These are phyloP conservation scores for Tylopilus subfusipes DNA, from an alignment of 768 basidiomycete species.

Conservation along the genomic window DNA sequence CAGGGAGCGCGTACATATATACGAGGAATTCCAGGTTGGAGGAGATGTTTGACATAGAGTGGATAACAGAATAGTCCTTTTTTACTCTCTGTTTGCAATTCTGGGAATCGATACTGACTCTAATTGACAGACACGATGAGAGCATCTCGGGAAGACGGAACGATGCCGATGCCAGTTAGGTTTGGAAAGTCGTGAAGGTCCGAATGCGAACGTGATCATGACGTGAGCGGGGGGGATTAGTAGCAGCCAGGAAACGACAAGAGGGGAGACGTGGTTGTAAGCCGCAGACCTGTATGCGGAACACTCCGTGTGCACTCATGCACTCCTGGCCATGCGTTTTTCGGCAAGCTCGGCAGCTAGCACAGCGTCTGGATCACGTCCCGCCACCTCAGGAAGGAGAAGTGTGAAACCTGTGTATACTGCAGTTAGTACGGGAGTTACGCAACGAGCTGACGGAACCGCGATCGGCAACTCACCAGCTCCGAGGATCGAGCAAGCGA, in stretches of 20 bases:
- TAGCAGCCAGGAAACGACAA: not conserved
- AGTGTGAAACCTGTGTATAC: conserved; percentile 35
- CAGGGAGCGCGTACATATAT: no score
- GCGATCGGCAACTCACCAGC: conserved; percentile 33
- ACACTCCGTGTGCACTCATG: not conserved
- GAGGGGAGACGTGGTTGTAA: not conserved
- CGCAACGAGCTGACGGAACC: not conserved
- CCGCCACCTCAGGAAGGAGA: conserved; percentile 49
- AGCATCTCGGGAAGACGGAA: not conserved
- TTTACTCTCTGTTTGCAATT: not conserved
- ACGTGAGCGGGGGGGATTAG: not conserved
- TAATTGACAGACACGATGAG: not conserved
- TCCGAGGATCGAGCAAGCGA: conserved; percentile 59
- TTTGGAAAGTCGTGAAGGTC: not conserved
- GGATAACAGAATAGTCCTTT: not conserved
- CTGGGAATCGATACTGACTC: not conserved
- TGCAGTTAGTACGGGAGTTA: not conserved
- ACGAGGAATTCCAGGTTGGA: no score
- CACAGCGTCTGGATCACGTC: conserved; percentile 48
- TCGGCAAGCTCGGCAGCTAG: conserved; percentile 38
- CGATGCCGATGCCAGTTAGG: not conserved
- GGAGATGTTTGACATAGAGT: not conserved
- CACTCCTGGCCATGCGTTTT: not conserved
- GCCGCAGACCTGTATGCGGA: no score
- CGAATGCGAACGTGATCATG: not conserved